These are phyloP conservation scores for Leersia perrieri DNA, from an alignment of 176 grass and related monocot genomes.

Conservation along the genomic window DNA sequence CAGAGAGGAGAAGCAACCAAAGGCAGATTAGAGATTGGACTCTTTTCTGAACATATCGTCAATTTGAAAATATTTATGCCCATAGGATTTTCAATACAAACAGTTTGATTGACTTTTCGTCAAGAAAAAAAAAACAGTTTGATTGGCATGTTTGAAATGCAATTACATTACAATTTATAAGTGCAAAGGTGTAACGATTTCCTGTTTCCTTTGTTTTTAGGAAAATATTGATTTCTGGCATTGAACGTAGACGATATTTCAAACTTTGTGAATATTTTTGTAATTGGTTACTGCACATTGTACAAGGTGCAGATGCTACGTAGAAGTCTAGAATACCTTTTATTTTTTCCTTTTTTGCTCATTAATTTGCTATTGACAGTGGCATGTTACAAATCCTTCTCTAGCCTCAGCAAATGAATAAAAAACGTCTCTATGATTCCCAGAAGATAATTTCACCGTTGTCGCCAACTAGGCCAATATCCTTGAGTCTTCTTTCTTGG, in stretches of 20 bases:
- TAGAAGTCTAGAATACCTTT: background rate
- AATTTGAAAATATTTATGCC: background rate
- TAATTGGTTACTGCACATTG: background rate
- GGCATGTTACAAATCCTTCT: conserved; percentile 6
- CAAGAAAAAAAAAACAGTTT: too few relatives aligned
- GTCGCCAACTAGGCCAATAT: conserved; percentile 77
- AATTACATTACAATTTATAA: too few relatives aligned
- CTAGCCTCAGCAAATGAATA: background rate
- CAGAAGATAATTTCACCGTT: conserved; percentile 98
- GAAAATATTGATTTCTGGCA: background rate
- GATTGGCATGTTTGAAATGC: too few relatives aligned
- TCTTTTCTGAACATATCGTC: too few relatives aligned
- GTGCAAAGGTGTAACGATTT: background rate
- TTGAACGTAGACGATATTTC: conserved; percentile 7
- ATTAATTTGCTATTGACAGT: background rate
- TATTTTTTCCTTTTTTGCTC: background rate
- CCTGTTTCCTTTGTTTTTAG: background rate
- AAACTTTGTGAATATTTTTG: background rate
- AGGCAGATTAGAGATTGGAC: too few relatives aligned
- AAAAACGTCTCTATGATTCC: conserved; percentile 53
- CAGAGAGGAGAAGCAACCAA: too few relatives aligned
- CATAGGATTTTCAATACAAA: background rate
- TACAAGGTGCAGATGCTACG: background rate
- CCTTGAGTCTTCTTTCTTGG: conserved; percentile 90
- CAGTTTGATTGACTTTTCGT: too few relatives aligned